Base-by-base conservation (phyloP, 192 early-diverging fungal genomes). In the Spinellus fusiger region DNA sequence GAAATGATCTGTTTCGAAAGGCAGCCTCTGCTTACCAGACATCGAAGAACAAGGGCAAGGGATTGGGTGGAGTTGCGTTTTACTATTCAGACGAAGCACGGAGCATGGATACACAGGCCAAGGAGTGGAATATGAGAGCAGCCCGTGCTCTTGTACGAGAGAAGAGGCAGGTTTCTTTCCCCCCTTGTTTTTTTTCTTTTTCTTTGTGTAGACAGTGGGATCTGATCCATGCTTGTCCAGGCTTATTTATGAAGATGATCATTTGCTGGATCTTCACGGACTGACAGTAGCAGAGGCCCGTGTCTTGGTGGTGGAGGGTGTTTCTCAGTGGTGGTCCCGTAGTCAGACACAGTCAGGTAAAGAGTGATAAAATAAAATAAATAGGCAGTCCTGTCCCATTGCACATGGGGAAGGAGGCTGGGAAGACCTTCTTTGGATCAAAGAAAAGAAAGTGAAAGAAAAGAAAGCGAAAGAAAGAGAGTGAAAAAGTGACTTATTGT, bases 211-310 rank as follows among this genome's bases (percentile, higher is more conserved):
- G 2, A 37, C 35, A 37, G 13, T 9, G 5, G 13, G 13, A 37
- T 37, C 5, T 9, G 13, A 35, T 16, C 31, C 16, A 22, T n/a
- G 35, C 16, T 27, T 62, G 9, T 12, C 61, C 47, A 82, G 72
- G 26, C 18, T 77, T 49, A 65, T 49, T 15, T 66, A 62, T 46
- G 78, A 73, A 15, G 73, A 83, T 59, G 73, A 78, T 13, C 75
- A 78, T 62, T 60, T 88, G 28, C 65, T 90, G 2, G 88, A 90
- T 67, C 71, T 90, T 15, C 88, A 90, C 49, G 88, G 88, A 0
- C 65, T 88, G 25, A 84, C 77, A 0, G 75, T 86, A 2, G 60
- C 65, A 0, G 86, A 90, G 61, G 86, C 88, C 0, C 61, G 80
- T 4, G 76, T 74, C 9, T 64, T 90, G 12, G 78, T 81, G 0